A percentile compares a stretch with the other conserved stretches of the same genome.
Evolutionary conservation across 2,329 filamentous ascomycete species (phyloP).

Genomic region (Proliferodiscus dingleyae): DNA sequence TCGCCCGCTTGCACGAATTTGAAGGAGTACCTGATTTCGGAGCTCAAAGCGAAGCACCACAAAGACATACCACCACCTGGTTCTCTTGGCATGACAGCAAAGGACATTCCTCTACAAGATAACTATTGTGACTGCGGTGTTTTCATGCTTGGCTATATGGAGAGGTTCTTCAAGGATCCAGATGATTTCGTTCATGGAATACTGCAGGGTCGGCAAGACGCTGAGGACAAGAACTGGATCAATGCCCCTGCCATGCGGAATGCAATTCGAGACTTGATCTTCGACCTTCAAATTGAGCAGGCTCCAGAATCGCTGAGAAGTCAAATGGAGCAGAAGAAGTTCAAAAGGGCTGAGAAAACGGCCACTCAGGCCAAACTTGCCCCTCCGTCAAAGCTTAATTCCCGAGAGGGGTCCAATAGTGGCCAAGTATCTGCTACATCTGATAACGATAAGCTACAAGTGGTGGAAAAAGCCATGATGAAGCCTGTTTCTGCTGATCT

Average conservation of each 20-base stretch:
- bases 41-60: slow-evolving; percentile 59
- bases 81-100: slow-evolving; percentile 59
- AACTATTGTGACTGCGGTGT: slow-evolving; percentile 90
- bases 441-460: not conserved
- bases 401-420: slow-evolving; percentile 4
- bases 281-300: slow-evolving; percentile 57
- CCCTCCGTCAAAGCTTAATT: not conserved
- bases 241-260: slow-evolving; percentile 54
- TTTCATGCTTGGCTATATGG: slow-evolving; percentile 78
- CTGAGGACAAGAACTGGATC: slow-evolving; percentile 47
- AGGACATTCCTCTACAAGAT: slow-evolving; percentile 69
- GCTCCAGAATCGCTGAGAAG: slow-evolving; percentile 3
- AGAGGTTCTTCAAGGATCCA: slow-evolving; percentile 74
- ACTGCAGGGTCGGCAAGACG: slow-evolving; percentile 49
- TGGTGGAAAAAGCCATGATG: not conserved
- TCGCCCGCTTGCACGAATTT: slow-evolving; percentile 60
- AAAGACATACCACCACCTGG: slow-evolving; percentile 29
- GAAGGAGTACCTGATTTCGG: slow-evolving; percentile 70
- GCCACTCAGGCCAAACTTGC: not conserved
- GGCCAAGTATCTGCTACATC: not conserved
- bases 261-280: slow-evolving; percentile 61
- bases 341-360: not conserved
- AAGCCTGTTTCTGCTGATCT: too few species aligned
- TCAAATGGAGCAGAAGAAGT: slow-evolving; percentile 1
- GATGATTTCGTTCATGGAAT: slow-evolving; percentile 64